A percentile compares a stretch with the other conserved stretches of the same genome.
Conservation (phyloP, 495 filamentous ascomycete species). For the Penicilliopsis zonata region DNA sequence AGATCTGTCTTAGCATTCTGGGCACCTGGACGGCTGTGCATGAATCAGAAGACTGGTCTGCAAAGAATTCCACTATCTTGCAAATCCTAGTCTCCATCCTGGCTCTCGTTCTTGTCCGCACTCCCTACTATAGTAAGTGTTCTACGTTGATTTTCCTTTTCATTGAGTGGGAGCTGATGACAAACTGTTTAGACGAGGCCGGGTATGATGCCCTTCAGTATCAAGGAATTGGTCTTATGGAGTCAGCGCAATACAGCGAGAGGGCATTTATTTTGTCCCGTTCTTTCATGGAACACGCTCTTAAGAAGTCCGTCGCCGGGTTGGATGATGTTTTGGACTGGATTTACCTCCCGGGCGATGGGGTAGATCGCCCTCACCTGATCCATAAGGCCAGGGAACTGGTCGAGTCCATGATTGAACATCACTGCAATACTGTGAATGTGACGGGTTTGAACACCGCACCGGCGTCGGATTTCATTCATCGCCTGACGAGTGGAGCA, state of each 20-base stretch:
- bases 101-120: conserved; percentile 45
- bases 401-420: conserved; percentile 20
- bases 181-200: conserved; percentile 39
- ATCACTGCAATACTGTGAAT: conserved; percentile 7
- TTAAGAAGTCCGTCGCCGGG: conserved; percentile 26
- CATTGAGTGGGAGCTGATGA: background rate
- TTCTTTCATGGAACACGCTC: conserved; percentile 37
- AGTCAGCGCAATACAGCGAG: conserved; percentile 42
- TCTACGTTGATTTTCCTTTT: background rate
- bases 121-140: conserved; percentile 50
- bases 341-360: conserved; percentile 31
- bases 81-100: conserved; percentile 49
- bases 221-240: conserved; percentile 27
- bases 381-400: conserved; percentile 23
- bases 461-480: conserved; percentile 9
- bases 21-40: conserved; percentile 46
- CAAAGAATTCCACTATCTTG: conserved; percentile 37
- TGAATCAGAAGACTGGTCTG: conserved; percentile 40
- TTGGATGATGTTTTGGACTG: conserved; percentile 38
- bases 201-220: conserved; percentile 38
- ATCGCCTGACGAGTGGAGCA: conserved; percentile 24
- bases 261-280: conserved; percentile 41
- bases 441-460: conserved; percentile 3
- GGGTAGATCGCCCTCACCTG: conserved; percentile 14
- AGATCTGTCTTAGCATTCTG: conserved; percentile 46